phyloP scores from a whole-genome alignment of 2,329 filamentous ascomycete genomes.

The Pyrenochaeta sp. region DNA sequence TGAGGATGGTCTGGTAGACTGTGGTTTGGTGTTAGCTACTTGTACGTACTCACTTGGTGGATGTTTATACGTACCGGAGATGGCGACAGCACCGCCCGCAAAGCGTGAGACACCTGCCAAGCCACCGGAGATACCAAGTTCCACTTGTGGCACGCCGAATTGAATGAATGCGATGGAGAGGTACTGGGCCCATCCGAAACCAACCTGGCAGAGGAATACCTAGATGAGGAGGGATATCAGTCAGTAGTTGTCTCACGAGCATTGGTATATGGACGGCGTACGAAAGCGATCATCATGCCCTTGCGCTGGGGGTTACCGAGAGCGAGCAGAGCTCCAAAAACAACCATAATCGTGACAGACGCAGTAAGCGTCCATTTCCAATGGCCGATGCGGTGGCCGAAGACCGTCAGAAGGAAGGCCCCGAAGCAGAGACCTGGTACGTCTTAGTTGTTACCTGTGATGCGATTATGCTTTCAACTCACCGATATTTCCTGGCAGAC shows the following conservation, averaged over 20 bases:
- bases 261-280: slow-evolving; percentile 25
- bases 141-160: slow-evolving; percentile 59
- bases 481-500: slow-evolving; percentile 56
- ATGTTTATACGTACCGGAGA: slow-evolving; percentile 34
- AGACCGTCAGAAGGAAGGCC: slow-evolving; percentile 52
- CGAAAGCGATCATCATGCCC: slow-evolving; percentile 58
- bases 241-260: slow-evolving; percentile 16
- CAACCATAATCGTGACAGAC: slow-evolving; percentile 57
- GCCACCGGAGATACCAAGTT: slow-evolving; percentile 56
- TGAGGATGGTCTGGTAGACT: slow-evolving; percentile 54
- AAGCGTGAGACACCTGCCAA: slow-evolving; percentile 53
- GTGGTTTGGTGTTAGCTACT: too few species aligned
- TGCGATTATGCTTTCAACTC: slow-evolving; percentile 11
- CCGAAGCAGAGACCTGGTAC: slow-evolving; percentile 47
- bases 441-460: not conserved
- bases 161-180: slow-evolving; percentile 60
- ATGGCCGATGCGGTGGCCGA: slow-evolving; percentile 55
- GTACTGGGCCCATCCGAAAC: slow-evolving; percentile 60
- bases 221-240: not conserved
- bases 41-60: too few species aligned
- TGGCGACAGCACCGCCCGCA: slow-evolving; percentile 54
- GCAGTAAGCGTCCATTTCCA: slow-evolving; percentile 59
- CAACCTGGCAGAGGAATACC: slow-evolving; percentile 46
- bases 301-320: slow-evolving; percentile 55
- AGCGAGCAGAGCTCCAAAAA: slow-evolving; percentile 57